Evolutionary conservation across 2,329 filamentous ascomycete species (phyloP).

Genomic region (Colletotrichum echinochloae): DNA sequence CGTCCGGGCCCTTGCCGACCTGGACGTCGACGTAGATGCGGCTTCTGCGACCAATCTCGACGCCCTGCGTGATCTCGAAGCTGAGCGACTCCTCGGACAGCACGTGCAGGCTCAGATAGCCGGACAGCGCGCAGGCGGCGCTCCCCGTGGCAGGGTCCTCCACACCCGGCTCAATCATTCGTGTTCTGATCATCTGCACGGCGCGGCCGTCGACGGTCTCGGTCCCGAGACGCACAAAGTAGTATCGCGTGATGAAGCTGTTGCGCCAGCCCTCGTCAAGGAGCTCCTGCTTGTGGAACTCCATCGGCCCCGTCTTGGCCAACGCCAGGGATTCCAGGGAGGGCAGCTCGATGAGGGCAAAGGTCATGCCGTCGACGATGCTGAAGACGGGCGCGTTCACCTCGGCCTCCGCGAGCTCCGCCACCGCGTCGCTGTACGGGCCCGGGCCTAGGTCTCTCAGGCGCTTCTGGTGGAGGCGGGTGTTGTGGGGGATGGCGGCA

Average conservation of each 20-base stretch:
- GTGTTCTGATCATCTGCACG: slow-evolving; percentile 59
- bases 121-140: slow-evolving; percentile 68
- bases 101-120: slow-evolving; percentile 64
- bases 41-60: slow-evolving; percentile 40
- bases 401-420: slow-evolving; percentile 45
- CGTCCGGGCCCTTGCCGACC: not conserved
- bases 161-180: slow-evolving; percentile 67
- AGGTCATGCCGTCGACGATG: slow-evolving; percentile 81
- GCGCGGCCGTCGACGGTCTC: slow-evolving; percentile 16
- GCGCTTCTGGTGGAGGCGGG: slow-evolving; percentile 11
- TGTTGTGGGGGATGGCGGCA: slow-evolving; percentile 74
- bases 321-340: slow-evolving; percentile 68
- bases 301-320: slow-evolving; percentile 49
- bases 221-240: slow-evolving; percentile 60
- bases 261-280: slow-evolving; percentile 67
- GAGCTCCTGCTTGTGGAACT: slow-evolving; percentile 51
- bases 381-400: slow-evolving; percentile 64
- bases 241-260: slow-evolving; percentile 68
- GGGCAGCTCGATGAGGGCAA: slow-evolving; percentile 73
- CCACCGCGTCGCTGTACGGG: slow-evolving; percentile 4
- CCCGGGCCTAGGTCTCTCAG: slow-evolving; percentile 23
- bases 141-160: slow-evolving; percentile 75
- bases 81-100: slow-evolving; percentile 43
- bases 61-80: slow-evolving; percentile 41
- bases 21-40: slow-evolving; percentile 28